phyloP scores from a whole-genome alignment of 2,329 filamentous ascomycete genomes.

The Phoma sp. region DNA sequence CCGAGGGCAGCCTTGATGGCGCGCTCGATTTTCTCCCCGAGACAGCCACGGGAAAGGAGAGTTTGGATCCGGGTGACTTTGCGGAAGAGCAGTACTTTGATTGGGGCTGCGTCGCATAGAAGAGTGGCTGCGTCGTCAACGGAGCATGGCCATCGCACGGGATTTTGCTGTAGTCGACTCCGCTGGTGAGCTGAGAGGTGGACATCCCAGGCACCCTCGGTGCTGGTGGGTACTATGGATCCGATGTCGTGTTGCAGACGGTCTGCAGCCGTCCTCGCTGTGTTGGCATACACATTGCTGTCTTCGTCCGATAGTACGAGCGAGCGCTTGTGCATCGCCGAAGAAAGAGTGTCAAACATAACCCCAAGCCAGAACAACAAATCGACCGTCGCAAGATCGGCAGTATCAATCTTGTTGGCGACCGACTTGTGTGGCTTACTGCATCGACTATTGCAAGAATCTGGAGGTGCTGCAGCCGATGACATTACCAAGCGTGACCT shows the following conservation, averaged over 20 bases:
- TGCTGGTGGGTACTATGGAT: background rate
- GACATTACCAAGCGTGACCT: constrained; percentile 39
- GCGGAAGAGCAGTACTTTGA: constrained; percentile 65
- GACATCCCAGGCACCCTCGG: constrained; percentile 48
- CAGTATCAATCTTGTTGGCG: constrained; percentile 32
- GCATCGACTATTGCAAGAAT: constrained; percentile 14
- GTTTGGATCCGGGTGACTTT: constrained; percentile 63
- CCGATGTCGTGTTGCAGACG: constrained; percentile 7
- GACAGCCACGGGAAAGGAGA: constrained; percentile 52
- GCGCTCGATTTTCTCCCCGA: constrained; percentile 53
- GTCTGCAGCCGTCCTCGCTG: constrained; percentile 6
- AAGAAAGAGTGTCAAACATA: constrained; percentile 65
- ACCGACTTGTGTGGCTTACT: constrained; percentile 22
- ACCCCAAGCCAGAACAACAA: constrained; percentile 64
- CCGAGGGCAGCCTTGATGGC: constrained; percentile 56
- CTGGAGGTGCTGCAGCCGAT: constrained; percentile 17
- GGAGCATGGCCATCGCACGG: constrained; percentile 61
- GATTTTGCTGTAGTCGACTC: constrained; percentile 20
- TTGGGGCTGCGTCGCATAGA: constrained; percentile 60
- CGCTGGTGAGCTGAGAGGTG: constrained; percentile 44
- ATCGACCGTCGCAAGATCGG: constrained; percentile 56
- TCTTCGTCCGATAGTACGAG: constrained; percentile 56
- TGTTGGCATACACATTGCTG: constrained; percentile 45
- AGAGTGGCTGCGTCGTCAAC: constrained; percentile 58
- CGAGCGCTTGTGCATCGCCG: constrained; percentile 59